A percentile compares a stretch with the other conserved stretches of the same genome.
These are phyloP conservation scores for Leptodermis oblonga DNA, from an alignment of 257 asterid species.

Conservation along the genomic window DNA sequence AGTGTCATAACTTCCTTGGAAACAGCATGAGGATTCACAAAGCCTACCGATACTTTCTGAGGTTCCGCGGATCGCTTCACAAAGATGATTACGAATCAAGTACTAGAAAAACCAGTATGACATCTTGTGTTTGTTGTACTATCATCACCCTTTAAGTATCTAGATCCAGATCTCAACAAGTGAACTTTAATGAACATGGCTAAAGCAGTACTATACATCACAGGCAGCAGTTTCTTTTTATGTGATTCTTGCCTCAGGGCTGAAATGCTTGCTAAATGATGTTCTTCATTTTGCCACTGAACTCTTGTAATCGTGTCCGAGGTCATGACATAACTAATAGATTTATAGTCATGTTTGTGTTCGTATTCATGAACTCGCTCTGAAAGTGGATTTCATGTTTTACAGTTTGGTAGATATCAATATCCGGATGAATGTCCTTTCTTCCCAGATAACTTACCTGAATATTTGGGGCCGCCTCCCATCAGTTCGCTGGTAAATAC, in stretches of 20 bases:
- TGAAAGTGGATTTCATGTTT: neutral
- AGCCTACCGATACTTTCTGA: neutral
- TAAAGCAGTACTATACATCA: neutral
- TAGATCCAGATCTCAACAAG: neutral
- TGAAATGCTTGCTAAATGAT: neutral
- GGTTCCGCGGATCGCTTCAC: neutral
- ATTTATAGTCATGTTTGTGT: no score
- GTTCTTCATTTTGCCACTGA: neutral
- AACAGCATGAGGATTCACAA: neutral
- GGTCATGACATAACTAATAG: neutral
- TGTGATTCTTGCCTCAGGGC: neutral
- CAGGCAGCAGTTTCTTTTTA: neutral
- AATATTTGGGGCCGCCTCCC: slow-evolving; percentile 37
- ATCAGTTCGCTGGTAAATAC: slow-evolving; percentile 31
- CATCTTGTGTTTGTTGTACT: neutral
- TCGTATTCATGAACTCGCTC: no score
- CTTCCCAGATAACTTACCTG: slow-evolving; percentile 51
- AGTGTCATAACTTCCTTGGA: neutral
- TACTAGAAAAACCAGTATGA: neutral
- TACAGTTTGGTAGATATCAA: slow-evolving; percentile 66
- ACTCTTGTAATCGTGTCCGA: neutral
- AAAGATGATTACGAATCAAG: no score
- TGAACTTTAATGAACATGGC: neutral
- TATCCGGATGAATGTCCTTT: slow-evolving; percentile 73
- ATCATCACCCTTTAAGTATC: neutral